Evolutionary conservation across 306 rosid genomes (phyloP).

Genomic region (Acacia melanoxylon): DNA sequence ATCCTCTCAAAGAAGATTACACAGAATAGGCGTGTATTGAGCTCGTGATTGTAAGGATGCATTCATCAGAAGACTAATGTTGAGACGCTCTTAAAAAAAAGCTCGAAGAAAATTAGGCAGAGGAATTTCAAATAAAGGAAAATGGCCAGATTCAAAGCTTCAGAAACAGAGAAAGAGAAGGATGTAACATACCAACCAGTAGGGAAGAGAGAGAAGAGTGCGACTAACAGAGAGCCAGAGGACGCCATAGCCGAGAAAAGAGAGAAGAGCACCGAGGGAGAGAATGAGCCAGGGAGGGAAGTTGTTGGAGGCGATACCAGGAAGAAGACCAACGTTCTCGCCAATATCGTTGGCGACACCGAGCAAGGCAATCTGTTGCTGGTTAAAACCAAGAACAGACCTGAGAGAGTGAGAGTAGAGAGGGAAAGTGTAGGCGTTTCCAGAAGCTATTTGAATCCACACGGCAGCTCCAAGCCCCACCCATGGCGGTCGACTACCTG

Average conservation of each 20-base stretch:
- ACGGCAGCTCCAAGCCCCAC: conserved; percentile 81
- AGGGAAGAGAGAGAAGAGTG: conserved; percentile 53
- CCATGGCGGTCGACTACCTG: conserved; percentile 82
- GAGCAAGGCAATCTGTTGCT: conserved; percentile 64
- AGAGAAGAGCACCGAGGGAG: conserved; percentile 52
- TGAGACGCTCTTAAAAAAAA: neutral
- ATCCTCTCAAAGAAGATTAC: too few relatives aligned
- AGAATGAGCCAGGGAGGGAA: conserved; percentile 77
- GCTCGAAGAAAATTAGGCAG: neutral
- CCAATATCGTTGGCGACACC: conserved; percentile 86
- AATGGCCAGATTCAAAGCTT: neutral
- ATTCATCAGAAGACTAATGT: neutral
- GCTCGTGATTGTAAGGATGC: too few relatives aligned
- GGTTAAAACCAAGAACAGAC: conserved; percentile 69
- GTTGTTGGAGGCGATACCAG: conserved; percentile 72
- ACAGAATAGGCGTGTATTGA: too few relatives aligned
- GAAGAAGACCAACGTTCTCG: conserved; percentile 77
- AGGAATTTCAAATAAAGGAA: neutral
- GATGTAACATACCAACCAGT: conserved; percentile 47
- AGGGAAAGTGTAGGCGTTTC: conserved; percentile 58
- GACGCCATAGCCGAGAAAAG: conserved; percentile 65
- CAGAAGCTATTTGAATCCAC: conserved; percentile 72
- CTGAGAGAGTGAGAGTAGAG: conserved; percentile 75
- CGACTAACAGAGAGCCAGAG: conserved; percentile 59
- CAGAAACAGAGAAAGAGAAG: neutral